phyloP scores from a whole-genome alignment of 1,139 yeast genomes.

The Hyphopichia khmerensis region DNA sequence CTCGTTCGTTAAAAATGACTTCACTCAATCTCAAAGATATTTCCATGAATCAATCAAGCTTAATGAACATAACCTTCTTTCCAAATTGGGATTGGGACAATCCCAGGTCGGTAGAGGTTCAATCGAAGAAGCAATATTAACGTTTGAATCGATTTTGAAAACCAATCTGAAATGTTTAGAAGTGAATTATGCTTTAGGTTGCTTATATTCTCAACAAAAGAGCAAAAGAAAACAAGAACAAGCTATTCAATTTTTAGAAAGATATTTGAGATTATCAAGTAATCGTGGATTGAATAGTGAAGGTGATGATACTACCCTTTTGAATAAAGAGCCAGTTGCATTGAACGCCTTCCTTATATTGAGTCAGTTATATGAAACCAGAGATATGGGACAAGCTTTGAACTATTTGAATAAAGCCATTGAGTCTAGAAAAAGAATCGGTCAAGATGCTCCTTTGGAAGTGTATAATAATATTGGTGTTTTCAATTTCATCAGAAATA shows the following conservation, averaged over 20 bases:
- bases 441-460: slow-evolving; percentile 58
- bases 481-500: slow-evolving; percentile 67
- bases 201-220: slow-evolving; percentile 58
- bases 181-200: slow-evolving; percentile 72
- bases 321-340: slow-evolving; percentile 60
- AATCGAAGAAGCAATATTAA: slow-evolving; percentile 78
- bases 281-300: slow-evolving; percentile 37
- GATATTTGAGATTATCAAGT: slow-evolving; percentile 62
- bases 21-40: slow-evolving; percentile 64
- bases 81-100: slow-evolving; percentile 84
- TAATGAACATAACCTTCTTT: slow-evolving; percentile 61
- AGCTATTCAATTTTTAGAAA: slow-evolving; percentile 69
- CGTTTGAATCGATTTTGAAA: slow-evolving; percentile 74
- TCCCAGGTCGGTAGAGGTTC: slow-evolving; percentile 75
- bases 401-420: slow-evolving; percentile 57
- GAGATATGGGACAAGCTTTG: slow-evolving; percentile 58
- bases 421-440: slow-evolving; percentile 46
- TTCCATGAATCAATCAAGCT: slow-evolving; percentile 71
- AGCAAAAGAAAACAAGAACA: slow-evolving; percentile 39
- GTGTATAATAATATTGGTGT: slow-evolving; percentile 85
- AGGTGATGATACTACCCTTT: slow-evolving; percentile 22
- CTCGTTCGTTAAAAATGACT: slow-evolving; percentile 57
- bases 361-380: slow-evolving; percentile 65
- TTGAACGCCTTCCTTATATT: slow-evolving; percentile 69
- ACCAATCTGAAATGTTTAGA: slow-evolving; percentile 71